Evolutionary conservation across 805 yeast genomes (phyloP), one percentile per base, ranked within the genome.

Genomic region (Metschnikowia kunwiensis): DNA sequence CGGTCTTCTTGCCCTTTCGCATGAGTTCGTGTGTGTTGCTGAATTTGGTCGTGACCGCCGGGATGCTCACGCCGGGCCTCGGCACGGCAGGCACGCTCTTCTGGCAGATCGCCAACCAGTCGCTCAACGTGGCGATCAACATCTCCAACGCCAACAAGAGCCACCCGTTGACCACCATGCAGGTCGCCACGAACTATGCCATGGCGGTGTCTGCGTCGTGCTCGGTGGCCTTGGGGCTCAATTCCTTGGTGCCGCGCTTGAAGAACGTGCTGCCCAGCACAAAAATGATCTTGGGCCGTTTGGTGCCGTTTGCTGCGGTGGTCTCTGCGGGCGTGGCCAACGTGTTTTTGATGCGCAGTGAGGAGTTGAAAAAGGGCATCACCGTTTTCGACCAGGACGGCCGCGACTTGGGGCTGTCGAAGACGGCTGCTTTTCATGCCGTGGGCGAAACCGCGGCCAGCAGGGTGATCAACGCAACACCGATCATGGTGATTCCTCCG

Each of bases 31-130:
- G 93, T 66, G 99, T 93, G 12, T 68, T 93, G 36, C 86, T 96
- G 8, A 93, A 93, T 60, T 65, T 93, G 61, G 91, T 91, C 15
- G 97, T 93, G 32, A 91, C 97, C 5, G 91, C 84, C 3, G 99
- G 99, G 47, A 93, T 93, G 99, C 74, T 93, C 47, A 91, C 97
- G 1, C 99, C 99, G 6, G 84, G 85, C 38, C 61, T 93, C 55
- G 94, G 95, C 7, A 79, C 88, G 7, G 78, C 75, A 0, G 99
- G 98, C 24, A 91, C 97, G 0, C 58, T 88, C 15, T 91, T 93
- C 63, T 93, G 98, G 99, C 99, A 93, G 65, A 78, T 93, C 58
- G 95, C 97, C 14, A 93, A 93, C 65, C 99, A 93, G 65, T 86
- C 96, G 15, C 72, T 93, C 47, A 93, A 93, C 55, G 99, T 93